Conservation (phyloP, 2,329 filamentous ascomycete species). For the Microascus cirrosus region DNA sequence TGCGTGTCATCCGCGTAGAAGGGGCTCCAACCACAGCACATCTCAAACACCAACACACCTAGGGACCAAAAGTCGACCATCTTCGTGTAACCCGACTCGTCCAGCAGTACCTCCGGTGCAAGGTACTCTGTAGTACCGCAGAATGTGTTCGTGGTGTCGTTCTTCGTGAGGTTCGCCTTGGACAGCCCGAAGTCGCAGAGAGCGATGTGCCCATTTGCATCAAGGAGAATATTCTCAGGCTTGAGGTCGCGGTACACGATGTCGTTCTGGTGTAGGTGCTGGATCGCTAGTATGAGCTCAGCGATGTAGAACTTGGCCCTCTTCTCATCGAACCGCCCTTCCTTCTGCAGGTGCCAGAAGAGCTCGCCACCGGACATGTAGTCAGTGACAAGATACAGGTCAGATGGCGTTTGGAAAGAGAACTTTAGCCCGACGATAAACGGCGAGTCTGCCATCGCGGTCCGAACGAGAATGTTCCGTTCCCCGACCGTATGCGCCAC, state of each 20-base stretch:
- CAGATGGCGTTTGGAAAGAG: conserved; percentile 94
- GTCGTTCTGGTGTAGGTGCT: conserved; percentile 91
- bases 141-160: conserved; percentile 97
- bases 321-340: conserved; percentile 88
- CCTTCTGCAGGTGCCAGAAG: conserved; percentile 97
- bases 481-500: conserved; percentile 95
- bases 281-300: conserved; percentile 86
- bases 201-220: conserved; percentile 95
- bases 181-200: conserved; percentile 96
- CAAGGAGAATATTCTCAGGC: conserved; percentile 92
- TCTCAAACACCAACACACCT: conserved; percentile 94
- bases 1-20: conserved; percentile 99
- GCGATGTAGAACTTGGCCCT: conserved; percentile 98
- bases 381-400: conserved; percentile 95
- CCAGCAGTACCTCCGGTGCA: conserved; percentile 85
- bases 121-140: conserved; percentile 97
- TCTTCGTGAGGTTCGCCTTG: conserved; percentile 93
- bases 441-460: conserved; percentile 87
- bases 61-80: conserved; percentile 99
- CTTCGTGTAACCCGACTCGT: conserved; percentile 96
- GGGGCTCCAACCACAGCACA: conserved; percentile 99
- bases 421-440: conserved; percentile 98
- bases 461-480: conserved; percentile 92
- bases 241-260: conserved; percentile 97
- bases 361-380: conserved; percentile 99